Conservation (phyloP, 1,284 basidiomycete species). For the Tilletia horrida region DNA sequence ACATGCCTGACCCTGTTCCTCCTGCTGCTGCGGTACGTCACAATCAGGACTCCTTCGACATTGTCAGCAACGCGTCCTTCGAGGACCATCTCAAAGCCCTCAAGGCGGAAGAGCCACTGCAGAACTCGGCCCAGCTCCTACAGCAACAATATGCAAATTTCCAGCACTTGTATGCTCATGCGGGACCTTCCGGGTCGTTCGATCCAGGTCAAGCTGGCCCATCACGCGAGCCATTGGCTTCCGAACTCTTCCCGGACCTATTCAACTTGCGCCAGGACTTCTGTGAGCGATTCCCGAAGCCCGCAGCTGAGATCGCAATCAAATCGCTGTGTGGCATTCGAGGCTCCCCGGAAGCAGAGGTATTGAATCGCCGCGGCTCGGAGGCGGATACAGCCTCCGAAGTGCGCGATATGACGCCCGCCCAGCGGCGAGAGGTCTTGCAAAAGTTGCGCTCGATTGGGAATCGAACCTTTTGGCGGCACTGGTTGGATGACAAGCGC, state of each 20-base stretch:
- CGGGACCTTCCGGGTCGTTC: too few relatives aligned
- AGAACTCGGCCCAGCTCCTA: too few relatives aligned
- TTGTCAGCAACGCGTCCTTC: too few relatives aligned
- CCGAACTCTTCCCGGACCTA: neutral
- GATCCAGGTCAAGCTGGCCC: neutral
- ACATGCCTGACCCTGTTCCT: too few relatives aligned
- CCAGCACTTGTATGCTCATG: too few relatives aligned
- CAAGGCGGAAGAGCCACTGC: too few relatives aligned
- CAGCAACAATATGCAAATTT: too few relatives aligned
- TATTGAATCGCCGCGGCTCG: neutral
- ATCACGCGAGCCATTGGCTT: neutral
- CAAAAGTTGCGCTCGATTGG: neutral
- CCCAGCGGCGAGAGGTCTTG: neutral
- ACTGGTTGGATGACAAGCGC: neutral
- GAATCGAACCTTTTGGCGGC: neutral
- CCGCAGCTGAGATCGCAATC: slow-evolving; percentile 6
- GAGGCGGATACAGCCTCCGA: neutral
- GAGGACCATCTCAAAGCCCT: too few relatives aligned
- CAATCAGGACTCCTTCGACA: too few relatives aligned
- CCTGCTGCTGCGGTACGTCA: too few relatives aligned
- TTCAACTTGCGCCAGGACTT: slow-evolving; percentile 4
- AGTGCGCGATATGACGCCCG: neutral
- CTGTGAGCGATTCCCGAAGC: neutral
- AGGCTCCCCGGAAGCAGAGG: neutral
- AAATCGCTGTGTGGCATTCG: neutral